A percentile compares a stretch with the other conserved stretches of the same genome.
These are phyloP conservation scores for Rhizoclosmatium sp. DNA, from an alignment of 192 early-diverging fungal genomes.

Conservation along the genomic window DNA sequence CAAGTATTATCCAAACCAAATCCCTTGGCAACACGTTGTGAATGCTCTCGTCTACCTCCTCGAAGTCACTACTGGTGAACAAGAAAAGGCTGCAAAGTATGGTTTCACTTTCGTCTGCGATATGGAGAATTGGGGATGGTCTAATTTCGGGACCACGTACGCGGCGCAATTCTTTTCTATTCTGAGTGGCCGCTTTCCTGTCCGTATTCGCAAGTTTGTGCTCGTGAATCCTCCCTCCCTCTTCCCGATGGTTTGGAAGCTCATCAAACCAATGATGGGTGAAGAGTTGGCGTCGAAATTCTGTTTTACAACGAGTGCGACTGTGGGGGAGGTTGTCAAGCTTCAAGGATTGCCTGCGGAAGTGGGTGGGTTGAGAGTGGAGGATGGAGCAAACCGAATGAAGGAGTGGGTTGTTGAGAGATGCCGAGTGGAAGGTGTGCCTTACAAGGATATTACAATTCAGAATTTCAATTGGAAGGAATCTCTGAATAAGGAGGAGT, in stretches of 20 bases:
- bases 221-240: conserved; percentile 15
- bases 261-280: conserved; percentile 24
- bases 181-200: conserved; percentile 16
- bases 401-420: neutral
- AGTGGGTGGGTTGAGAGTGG: neutral
- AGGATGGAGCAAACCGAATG: neutral
- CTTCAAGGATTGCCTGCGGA: neutral
- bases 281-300: conserved; percentile 19
- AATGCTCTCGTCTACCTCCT: conserved; percentile 20
- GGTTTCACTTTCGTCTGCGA: conserved; percentile 25
- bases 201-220: conserved; percentile 30
- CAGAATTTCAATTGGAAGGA: too few relatives aligned
- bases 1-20: conserved; percentile 1
- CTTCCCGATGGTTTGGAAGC: conserved; percentile 26
- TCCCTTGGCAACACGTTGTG: conserved; percentile 22
- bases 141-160: conserved; percentile 5
- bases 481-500: too few relatives aligned
- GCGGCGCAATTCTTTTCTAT: conserved; percentile 20
- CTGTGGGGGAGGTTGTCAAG: neutral
- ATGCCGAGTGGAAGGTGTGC: too few relatives aligned
- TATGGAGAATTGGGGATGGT: conserved; percentile 31
- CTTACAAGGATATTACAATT: too few relatives aligned
- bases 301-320: neutral
- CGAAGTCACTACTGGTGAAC: conserved; percentile 1
- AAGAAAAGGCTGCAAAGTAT: conserved; percentile 18